phyloP scores from a whole-genome alignment of 2,329 filamentous ascomycete species.

The Sporothrix pseudoabietina region DNA sequence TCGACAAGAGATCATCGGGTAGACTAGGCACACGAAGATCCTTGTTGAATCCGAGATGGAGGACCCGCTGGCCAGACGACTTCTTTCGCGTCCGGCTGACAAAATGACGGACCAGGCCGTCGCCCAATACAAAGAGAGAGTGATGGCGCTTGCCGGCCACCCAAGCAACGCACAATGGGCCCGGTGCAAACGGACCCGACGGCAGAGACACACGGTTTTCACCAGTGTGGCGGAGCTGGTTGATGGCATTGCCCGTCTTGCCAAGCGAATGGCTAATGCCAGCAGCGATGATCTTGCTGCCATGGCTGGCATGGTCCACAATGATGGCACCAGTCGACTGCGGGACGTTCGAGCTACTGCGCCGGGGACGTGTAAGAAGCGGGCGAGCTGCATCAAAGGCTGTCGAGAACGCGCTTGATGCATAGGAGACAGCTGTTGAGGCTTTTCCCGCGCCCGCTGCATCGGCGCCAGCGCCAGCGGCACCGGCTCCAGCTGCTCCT shows the following conservation, averaged over 20 bases:
- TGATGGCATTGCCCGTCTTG: constrained; percentile 70
- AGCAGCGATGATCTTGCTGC: constrained; percentile 70
- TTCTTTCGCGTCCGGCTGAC: constrained; percentile 59
- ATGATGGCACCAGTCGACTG: constrained; percentile 50
- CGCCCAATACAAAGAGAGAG: constrained; percentile 65
- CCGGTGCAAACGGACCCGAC: constrained; percentile 54
- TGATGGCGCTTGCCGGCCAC: constrained; percentile 64
- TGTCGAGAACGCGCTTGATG: constrained; percentile 69
- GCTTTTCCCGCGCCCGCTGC: constrained; percentile 46
- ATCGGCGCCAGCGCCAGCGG: constrained; percentile 41
- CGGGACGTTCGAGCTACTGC: constrained; percentile 50
- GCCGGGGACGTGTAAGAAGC: constrained; percentile 58
- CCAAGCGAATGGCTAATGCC: constrained; percentile 74
- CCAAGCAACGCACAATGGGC: constrained; percentile 65
- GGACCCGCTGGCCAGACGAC: constrained; percentile 55
- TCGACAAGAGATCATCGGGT: constrained; percentile 61
- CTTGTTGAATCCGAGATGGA: constrained; percentile 60
- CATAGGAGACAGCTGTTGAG: constrained; percentile 64
- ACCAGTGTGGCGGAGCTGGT: constrained; percentile 70
- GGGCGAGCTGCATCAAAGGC: constrained; percentile 69
- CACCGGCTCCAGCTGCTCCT: constrained; percentile 43
- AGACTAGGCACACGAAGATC: constrained; percentile 69
- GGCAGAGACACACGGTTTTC: constrained; percentile 75
- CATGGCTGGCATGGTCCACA: constrained; percentile 66
- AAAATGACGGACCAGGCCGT: constrained; percentile 68